phyloP scores from a whole-genome alignment of 2,329 filamentous ascomycete genomes.

The Monilinia vaccinii-corymbosi region DNA sequence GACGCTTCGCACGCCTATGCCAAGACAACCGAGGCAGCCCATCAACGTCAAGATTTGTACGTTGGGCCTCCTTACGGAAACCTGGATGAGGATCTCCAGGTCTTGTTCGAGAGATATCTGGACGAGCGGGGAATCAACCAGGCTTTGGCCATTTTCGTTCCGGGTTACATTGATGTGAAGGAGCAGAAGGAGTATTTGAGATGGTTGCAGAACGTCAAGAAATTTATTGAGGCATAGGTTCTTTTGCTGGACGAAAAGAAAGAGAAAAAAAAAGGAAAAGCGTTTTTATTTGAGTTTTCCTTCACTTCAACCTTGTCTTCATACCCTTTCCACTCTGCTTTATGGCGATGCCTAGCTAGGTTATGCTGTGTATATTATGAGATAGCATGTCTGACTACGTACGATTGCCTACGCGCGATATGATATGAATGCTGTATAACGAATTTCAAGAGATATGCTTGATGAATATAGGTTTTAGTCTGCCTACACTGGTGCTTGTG shows the following conservation, averaged over 20 bases:
- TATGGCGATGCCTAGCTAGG: background rate
- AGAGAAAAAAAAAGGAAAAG: background rate
- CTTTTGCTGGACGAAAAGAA: background rate
- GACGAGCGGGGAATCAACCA: conserved; percentile 90
- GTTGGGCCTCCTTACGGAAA: conserved; percentile 87
- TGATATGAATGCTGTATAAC: background rate
- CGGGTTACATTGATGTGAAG: conserved; percentile 96
- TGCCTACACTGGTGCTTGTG: background rate
- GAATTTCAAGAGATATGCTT: background rate
- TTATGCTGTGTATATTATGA: conserved; percentile 1
- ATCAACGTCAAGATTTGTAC: conserved; percentile 70
- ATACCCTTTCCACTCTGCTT: conserved; percentile 8
- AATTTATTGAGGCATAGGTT: conserved; percentile 63
- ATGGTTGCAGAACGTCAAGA: conserved; percentile 84
- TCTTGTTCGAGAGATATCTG: conserved; percentile 84
- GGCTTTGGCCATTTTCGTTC: conserved; percentile 78
- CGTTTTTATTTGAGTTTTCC: conserved; percentile 1
- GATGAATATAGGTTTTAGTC: conserved; percentile 3
- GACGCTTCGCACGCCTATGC: conserved; percentile 70
- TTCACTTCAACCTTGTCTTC: conserved; percentile 24
- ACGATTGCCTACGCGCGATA: background rate
- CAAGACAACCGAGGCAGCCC: conserved; percentile 65
- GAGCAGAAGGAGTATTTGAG: conserved; percentile 94
- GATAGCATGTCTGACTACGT: background rate
- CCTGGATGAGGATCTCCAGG: conserved; percentile 91